Evolutionary conservation across 352 stramenopile genomes (phyloP).

Genomic region (Pythium plurisporium): DNA sequence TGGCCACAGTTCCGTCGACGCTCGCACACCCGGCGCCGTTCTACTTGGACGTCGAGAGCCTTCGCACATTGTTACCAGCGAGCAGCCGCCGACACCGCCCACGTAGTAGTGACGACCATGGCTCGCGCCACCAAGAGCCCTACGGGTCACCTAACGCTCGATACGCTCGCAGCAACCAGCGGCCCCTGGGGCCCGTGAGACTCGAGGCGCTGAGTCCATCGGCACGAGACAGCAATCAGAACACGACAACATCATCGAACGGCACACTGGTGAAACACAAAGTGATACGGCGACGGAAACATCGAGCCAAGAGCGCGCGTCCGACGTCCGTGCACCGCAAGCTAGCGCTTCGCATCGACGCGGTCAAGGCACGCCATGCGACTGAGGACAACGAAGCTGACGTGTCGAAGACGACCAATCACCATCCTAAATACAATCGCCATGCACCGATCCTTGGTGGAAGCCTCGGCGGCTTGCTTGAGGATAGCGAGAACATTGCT

Average conservation of each 20-base stretch:
- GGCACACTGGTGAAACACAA: neutral
- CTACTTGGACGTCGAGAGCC: conserved; percentile 59
- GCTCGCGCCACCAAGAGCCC: neutral
- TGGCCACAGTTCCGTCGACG: neutral
- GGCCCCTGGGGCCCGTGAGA: conserved; percentile 21
- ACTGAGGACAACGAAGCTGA: neutral
- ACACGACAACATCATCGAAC: neutral
- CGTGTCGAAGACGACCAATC: conserved; percentile 11
- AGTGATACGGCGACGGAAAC: neutral
- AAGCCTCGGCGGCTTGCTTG: too few species aligned
- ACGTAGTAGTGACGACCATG: conserved; percentile 17
- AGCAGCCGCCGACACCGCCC: conserved; percentile 9
- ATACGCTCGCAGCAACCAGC: conserved; percentile 15
- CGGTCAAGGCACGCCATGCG: conserved; percentile 27
- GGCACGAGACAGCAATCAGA: neutral
- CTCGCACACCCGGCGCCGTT: conserved; percentile 34
- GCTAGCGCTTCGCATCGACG: conserved; percentile 43
- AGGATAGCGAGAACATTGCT: neutral
- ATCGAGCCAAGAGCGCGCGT: conserved; percentile 5
- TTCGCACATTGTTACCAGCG: conserved; percentile 49
- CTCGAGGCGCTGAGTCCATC: conserved; percentile 36
- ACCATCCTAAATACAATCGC: conserved; percentile 6
- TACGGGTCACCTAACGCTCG: conserved; percentile 15
- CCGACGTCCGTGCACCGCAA: conserved; percentile 32
- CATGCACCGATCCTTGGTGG: neutral